Evolutionary conservation across 2,329 filamentous ascomycete genomes (phyloP), one percentile per base, ranked within the genome.

Genomic region (Onygena corvina): DNA sequence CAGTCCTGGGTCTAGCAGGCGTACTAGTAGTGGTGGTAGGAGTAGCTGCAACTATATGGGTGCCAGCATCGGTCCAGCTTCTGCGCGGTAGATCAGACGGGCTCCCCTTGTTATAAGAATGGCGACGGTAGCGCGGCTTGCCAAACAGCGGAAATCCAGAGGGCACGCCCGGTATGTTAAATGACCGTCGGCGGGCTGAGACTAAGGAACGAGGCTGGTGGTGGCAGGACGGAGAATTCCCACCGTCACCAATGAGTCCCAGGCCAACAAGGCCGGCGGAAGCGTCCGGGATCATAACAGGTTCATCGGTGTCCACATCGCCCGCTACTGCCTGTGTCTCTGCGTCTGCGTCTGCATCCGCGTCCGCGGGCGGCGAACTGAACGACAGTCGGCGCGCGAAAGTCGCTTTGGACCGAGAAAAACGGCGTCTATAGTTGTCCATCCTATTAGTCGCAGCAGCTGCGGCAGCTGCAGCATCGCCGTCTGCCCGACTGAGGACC

Each of bases 401-500:
- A 20, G 9, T 45, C 3, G 40, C 14, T 45, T 45, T 45, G 8
- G 40, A 45, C 40, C 40, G 40, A 27, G 40, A 45, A 14, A 46
- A 50, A 18, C 46, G 34, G 34, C 38, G 20, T 29, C 34, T 31
- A 23, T 50, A 45, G 29, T 47, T 27, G 20, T 46, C 48, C 62
- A 56, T 38, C 64, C n/a, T n/a, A n/a, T 53, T 14, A 66, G 27
- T 29, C 7, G 35, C 12, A 67, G 61, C 9, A 63, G 61, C 35
- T 21, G 20, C 35, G 16, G 8, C 35, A 16, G 11, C 35, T 38
- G 14, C 35, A 21, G 35, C 12, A 20, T 20, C 18, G 16, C 30
- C 73, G 69, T 38, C 68, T 69, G 44, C 72, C 68, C 48, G 65
- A 64, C 53, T 69, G 83, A 4, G 86, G 90, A 9, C 77, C 73